Evolutionary conservation across 2,329 filamentous ascomycete genomes (phyloP).

Genomic region (Colletotrichum euphorbiae): DNA sequence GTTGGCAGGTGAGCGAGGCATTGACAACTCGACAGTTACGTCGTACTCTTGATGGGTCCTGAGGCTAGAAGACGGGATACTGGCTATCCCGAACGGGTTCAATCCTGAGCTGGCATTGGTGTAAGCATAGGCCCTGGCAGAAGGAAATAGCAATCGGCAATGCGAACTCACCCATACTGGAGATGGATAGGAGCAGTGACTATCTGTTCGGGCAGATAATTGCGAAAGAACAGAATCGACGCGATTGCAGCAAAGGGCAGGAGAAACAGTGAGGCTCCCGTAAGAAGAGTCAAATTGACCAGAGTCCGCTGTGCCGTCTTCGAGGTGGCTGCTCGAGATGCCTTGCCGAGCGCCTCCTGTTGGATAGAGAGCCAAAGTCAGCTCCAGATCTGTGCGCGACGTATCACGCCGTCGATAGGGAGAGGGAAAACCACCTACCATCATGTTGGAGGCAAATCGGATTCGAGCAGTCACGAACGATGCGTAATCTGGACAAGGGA

Average conservation of each 20-base stretch:
- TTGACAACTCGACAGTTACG: constrained; percentile 76
- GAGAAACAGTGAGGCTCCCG: constrained; percentile 56
- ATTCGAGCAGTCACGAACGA: not conserved
- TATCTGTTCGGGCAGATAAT: constrained; percentile 67
- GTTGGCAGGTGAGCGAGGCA: constrained; percentile 85
- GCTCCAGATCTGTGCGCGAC: not conserved
- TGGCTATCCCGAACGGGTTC: constrained; percentile 65
- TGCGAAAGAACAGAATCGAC: constrained; percentile 66
- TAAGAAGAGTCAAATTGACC: constrained; percentile 60
- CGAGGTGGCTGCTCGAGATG: constrained; percentile 58
- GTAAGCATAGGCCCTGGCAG: constrained; percentile 7
- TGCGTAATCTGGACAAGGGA: not conserved
- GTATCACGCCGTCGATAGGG: not conserved
- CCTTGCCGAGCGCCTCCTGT: constrained; percentile 35
- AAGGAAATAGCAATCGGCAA: not conserved
- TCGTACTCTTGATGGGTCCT: constrained; percentile 86
- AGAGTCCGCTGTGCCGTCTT: constrained; percentile 62
- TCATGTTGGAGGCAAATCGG: not conserved
- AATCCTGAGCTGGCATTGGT: constrained; percentile 53
- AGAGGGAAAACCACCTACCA: not conserved
- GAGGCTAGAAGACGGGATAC: constrained; percentile 63
- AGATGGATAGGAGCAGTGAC: constrained; percentile 65
- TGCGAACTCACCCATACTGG: constrained; percentile 65
- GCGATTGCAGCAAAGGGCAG: constrained; percentile 60
- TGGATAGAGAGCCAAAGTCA: not conserved